Base-by-base conservation (phyloP, 2,329 filamentous ascomycete species). In the Dactylellina cionopaga region DNA sequence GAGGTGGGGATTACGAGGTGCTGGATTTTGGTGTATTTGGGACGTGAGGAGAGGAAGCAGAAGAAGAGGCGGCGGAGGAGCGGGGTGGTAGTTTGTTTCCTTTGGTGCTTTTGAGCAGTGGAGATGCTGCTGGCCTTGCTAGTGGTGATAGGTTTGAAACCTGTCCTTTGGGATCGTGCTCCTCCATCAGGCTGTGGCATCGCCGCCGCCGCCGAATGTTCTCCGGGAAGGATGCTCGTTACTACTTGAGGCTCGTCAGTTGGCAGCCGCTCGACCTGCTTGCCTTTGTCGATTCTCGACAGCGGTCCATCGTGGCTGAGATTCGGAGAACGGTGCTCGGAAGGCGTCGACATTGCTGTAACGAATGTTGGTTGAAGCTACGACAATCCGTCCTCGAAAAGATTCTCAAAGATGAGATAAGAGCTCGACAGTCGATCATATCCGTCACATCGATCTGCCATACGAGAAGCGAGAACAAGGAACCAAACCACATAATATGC, bases 21-120 rank as follows among this genome's bases (percentile, higher is more conserved):
- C 39, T 72, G 68, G 35, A 72, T 72, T 47, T 55, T 54, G 17
- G 68, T 72, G 47, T 65, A 65, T 52, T 37, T 41, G 2, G 68
- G 68, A 1, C 59, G 68, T 19, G 59, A 52, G 37, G 59, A 63
- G 22, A 65, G 31, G 52, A 31, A 65, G 44, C 59, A 52, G 52
- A 56, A 47, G 44, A 59, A 59, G 4, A 63, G 13, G 6, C 11
- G 29, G 1, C 27, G 49, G 31, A 58, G 5, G 19, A 25, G 52
- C 2, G 52, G 19, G 15, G 17, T 15, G 29, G 6, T 10, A 15
- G 6, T 44, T 19, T 4, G 13, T 41, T 3, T 13, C 3, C 51
- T 13, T 11, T 31, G 15, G 19, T 10, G 22, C 15, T 17, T 55
- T 55, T 37, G 10, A 3, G 17, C 29, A 19, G 9, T 56, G 27